These are phyloP conservation scores for Carex cristatella DNA, from an alignment of 176 grass and related monocot genomes.

Conservation along the genomic window DNA sequence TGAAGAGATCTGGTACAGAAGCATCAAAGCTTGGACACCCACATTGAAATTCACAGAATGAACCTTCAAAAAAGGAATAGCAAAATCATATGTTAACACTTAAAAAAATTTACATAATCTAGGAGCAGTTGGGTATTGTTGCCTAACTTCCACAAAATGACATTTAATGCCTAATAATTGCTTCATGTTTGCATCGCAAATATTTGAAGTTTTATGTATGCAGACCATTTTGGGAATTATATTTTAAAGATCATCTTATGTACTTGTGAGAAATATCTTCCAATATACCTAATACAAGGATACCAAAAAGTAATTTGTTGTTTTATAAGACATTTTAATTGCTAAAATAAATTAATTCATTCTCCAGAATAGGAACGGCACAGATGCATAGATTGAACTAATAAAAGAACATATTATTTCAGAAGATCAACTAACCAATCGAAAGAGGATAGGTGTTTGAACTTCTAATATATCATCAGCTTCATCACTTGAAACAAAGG, in stretches of 20 bases:
- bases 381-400: neutral
- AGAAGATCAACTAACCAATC: constrained; percentile 56
- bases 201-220: constrained; percentile 10
- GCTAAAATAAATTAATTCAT: neutral
- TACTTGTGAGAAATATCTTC: neutral
- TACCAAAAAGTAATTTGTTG: neutral
- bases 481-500: constrained; percentile 88
- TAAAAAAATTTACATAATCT: neutral
- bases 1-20: constrained; percentile 84
- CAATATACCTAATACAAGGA: neutral
- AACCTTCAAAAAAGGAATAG: constrained; percentile 47
- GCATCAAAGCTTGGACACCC: constrained; percentile 90
- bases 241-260: neutral
- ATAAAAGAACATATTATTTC: neutral
- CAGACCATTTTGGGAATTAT: neutral
- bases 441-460: constrained; percentile 83
- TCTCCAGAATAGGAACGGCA: neutral
- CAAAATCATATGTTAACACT: neutral
- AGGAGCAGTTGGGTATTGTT: neutral
- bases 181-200: neutral
- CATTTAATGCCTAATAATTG: neutral
- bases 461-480: constrained; percentile 89
- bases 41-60: constrained; percentile 96
- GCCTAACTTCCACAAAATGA: neutral
- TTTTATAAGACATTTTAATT: neutral